These are phyloP conservation scores for Russula emetica DNA, from an alignment of 768 basidiomycete genomes.

Conservation along the genomic window DNA sequence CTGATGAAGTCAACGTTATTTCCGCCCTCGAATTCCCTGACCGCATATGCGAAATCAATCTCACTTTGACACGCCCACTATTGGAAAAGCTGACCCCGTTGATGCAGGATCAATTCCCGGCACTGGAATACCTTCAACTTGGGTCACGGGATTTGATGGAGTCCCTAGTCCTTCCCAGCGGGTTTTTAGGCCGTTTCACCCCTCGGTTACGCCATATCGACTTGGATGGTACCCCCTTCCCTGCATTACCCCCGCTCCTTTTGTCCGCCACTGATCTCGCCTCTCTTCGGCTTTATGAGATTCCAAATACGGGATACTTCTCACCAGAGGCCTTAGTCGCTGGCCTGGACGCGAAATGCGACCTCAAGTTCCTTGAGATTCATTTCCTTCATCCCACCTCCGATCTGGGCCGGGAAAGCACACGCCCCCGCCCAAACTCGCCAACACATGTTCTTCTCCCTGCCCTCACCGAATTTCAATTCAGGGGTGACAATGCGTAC, in stretches of 20 bases:
- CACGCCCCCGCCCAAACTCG: not conserved
- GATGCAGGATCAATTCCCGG: slow-evolving; percentile 7
- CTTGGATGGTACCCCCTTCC: slow-evolving; percentile 13
- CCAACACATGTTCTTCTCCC: not conserved
- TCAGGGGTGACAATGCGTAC: slow-evolving; percentile 14
- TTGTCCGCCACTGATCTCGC: slow-evolving; percentile 10
- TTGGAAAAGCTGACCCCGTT: slow-evolving; percentile 4
- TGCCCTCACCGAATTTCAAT: slow-evolving; percentile 10
- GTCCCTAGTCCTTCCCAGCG: slow-evolving; percentile 10
- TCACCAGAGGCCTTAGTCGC: slow-evolving; percentile 13
- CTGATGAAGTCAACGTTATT: slow-evolving; percentile 17
- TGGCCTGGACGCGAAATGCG: slow-evolving; percentile 6
- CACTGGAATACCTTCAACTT: slow-evolving; percentile 6
- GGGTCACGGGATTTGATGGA: slow-evolving; percentile 7
- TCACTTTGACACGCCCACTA: slow-evolving; percentile 12
- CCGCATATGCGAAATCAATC: slow-evolving; percentile 23
- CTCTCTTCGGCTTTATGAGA: slow-evolving; percentile 12
- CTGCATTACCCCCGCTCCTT: slow-evolving; percentile 13
- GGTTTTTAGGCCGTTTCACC: slow-evolving; percentile 9
- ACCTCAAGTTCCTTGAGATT: slow-evolving; percentile 6
- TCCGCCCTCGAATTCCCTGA: slow-evolving; percentile 4
- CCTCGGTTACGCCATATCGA: slow-evolving; percentile 11
- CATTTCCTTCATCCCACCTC: not conserved
- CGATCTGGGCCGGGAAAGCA: not conserved
- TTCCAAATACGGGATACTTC: slow-evolving; percentile 15